phyloP scores from a whole-genome alignment of 768 basidiomycete genomes.

The Chiua virens region DNA sequence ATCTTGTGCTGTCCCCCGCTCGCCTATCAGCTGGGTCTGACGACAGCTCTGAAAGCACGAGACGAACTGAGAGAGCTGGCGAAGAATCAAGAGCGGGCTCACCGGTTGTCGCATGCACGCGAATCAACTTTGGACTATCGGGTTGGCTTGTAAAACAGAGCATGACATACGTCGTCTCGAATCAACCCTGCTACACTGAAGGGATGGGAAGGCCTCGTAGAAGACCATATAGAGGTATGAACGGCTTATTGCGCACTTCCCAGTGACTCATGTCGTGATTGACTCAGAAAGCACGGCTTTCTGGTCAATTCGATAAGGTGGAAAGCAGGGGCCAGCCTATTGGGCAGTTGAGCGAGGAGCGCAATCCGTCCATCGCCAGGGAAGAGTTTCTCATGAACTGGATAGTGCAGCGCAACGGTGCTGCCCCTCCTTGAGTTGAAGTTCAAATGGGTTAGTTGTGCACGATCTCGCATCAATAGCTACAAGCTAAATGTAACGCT shows the following conservation, averaged over 20 bases:
- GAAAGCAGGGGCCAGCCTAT: constrained; percentile 65
- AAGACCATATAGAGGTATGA: constrained; percentile 76
- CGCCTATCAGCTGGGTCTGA: constrained; percentile 10
- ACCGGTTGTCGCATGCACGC: constrained; percentile 57
- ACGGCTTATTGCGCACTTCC: constrained; percentile 4
- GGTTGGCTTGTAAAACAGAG: constrained; percentile 34
- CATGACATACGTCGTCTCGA: constrained; percentile 31
- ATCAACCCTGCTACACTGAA: constrained; percentile 63
- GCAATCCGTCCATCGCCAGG: constrained; percentile 66
- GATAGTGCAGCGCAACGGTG: constrained; percentile 79
- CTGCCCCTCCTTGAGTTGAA: constrained; percentile 85
- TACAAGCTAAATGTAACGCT: neutral
- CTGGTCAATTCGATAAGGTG: constrained; percentile 70
- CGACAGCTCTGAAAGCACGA: constrained; percentile 38
- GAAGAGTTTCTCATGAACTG: constrained; percentile 87
- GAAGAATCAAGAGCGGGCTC: constrained; percentile 53
- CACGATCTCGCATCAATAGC: neutral
- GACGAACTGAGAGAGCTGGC: constrained; percentile 48
- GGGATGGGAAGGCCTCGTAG: constrained; percentile 74
- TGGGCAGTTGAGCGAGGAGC: constrained; percentile 40
- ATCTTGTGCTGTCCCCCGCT: constrained; percentile 35
- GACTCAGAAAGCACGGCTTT: constrained; percentile 58
- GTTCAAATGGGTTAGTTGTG: constrained; percentile 60
- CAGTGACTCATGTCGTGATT: neutral
- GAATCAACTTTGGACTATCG: constrained; percentile 79